These are phyloP conservation scores for Bipolaris gigantea DNA, from an alignment of 2,329 filamentous ascomycete genomes.

Conservation along the genomic window DNA sequence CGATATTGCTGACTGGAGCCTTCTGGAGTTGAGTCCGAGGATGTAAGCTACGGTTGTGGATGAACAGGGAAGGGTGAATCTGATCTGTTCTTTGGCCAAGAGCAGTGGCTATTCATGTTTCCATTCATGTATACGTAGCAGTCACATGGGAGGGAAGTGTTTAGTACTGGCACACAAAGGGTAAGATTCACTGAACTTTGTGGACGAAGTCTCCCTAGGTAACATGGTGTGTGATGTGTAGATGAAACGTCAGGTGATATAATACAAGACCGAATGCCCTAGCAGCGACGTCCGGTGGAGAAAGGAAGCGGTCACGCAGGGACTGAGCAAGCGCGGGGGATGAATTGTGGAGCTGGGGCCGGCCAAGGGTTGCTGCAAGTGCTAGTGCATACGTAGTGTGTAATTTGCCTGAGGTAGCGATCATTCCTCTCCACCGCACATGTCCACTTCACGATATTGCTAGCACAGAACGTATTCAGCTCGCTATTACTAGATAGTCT, in stretches of 20 bases:
- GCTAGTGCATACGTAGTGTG: too few species aligned
- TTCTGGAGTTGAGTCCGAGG: background rate
- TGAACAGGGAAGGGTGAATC: background rate
- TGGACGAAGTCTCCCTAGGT: background rate
- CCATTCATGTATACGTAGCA: background rate
- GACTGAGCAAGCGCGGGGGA: constrained; percentile 11
- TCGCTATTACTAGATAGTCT: constrained; percentile 1
- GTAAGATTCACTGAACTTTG: background rate
- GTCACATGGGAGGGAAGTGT: background rate
- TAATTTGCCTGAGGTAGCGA: too few species aligned
- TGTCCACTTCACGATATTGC: too few species aligned
- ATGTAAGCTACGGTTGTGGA: background rate
- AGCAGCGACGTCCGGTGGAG: background rate
- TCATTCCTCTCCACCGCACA: background rate
- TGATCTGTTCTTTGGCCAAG: background rate
- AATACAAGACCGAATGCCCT: background rate
- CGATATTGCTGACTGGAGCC: background rate
- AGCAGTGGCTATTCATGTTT: background rate
- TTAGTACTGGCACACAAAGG: background rate
- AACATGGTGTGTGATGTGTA: background rate
- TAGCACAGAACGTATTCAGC: background rate
- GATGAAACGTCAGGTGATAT: background rate
- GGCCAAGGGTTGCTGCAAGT: constrained; percentile 8
- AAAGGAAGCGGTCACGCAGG: background rate
- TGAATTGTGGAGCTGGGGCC: constrained; percentile 7